Base-by-base conservation (phyloP, 768 basidiomycete species). In the Suillus alpinus region DNA sequence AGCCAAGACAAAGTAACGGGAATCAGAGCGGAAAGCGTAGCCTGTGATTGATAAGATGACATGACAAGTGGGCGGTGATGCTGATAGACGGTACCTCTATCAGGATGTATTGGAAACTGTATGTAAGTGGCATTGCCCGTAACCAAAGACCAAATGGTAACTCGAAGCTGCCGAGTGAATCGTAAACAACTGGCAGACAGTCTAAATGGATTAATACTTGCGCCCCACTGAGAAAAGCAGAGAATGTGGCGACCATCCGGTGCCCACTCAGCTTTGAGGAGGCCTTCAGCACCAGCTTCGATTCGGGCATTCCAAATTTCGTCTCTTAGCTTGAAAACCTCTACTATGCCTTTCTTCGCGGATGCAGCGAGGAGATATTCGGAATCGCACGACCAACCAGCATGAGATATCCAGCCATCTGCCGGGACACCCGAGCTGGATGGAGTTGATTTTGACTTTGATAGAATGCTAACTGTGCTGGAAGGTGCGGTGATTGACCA, bases 141-240 rank as follows among this genome's bases (percentile, higher is more conserved):
- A 2, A 85, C 75, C 29, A 96, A 77, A 13, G 92, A 94, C 89
- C 94, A 95, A 47, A 95, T 78, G 2, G 92, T 91, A 12, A 96
- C 84, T 57, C 94, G 83, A 47, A 96, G 81, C 95, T 97, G 67
- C 41, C 34, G 44, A 62, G 43, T 43, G 62, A 55, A 57, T 50
- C 31, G 57, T 18, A 12, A 58, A 39, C 6, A 39, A 57, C 41
- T 41, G 51, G 20, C 60, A 43, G 36, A 44, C 9, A n/a, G 36
- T 31, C 59, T 62, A 41, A 46, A 34, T 20, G 23, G 84, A 39
- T 10, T 3, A 29, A 12, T 29, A 55, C 94, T 79, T 77, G 95
- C 95, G 67, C 91, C 92, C 89, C 92, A 92, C 66, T 95, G 91
- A 4, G 93, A 95, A 74, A 95, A 98, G 68, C 92, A 95, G 34